Evolutionary conservation across 108 stramenopile species (phyloP), one percentile per base, ranked within the genome.

Genomic region (Conticribra guillardii): DNA sequence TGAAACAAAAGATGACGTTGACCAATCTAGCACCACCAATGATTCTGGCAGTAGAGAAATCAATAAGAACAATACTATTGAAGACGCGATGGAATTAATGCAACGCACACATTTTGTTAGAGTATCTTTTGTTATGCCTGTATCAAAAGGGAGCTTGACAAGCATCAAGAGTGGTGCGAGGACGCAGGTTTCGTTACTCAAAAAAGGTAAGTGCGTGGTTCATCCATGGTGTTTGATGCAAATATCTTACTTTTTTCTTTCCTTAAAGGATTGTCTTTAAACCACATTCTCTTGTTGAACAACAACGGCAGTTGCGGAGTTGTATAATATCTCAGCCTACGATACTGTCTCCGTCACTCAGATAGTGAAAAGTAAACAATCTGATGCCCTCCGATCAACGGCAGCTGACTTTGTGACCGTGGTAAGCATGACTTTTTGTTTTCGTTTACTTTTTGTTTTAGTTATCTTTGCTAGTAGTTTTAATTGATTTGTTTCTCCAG

Each of bases 301-400:
- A 9, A 9, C 11, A 9, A 11, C 11, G 5, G 71, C 76, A 33
- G 82, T 95, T 28, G 94, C 94, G 15, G 94, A 95, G 56, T 59
- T 95, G 46, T 95, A 95, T 61, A 65, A 87, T 18, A 77, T 95
- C 9, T 87, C 89, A 1, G 81, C 78, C 48, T 92, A 89, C 60
- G 91, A 92, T 61, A 82, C 85, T 57, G 87, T 95, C n/a, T 91
- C 90, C 11, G 76, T 92, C n/a, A 89, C 87, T 55, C 90, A 85
- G 62, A 73, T 95, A 37, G 54, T 74, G 11, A 75, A 67, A 24
- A 60, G 69, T 8, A 81, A 86, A 29, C 84, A 80, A 26, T 69
- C 76, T 44, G 53, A 56, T 48, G 89, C 87, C 19, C 82, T 80
- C 30, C 76, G 81, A 46, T 83, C 79, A 9, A 88, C 87, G n/a